Evolutionary conservation across 2,329 filamentous ascomycete genomes (phyloP), one percentile per base, ranked within the genome.

Genomic region (Hawksworthiomyces lignivorus): DNA sequence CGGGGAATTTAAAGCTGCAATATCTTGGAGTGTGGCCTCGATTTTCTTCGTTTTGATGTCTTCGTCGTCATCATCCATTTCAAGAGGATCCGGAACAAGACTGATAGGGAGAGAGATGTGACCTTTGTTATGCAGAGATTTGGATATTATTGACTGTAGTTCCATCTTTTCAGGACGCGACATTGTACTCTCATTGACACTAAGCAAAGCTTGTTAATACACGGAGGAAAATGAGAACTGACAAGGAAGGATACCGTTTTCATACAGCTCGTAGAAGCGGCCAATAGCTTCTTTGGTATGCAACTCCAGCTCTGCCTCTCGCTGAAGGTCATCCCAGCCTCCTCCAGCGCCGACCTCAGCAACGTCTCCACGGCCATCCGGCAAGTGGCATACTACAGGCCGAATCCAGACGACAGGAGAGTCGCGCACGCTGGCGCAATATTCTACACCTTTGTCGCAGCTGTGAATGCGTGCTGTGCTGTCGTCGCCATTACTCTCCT

Each of bases 281-380:
- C 55, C 49, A 2, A 54, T 49, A 5, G 55, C 51, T 1, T 48
- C 30, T 37, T 34, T 11, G n/a, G 71, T 61, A 19, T 75, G 57
- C 9, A 77, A 58, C 26, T 84, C 79, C 7, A 92, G 61, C 55
- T 85, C 82, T 19, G 79, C 75, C 18, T 73, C 72, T 35, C 80
- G 75, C 50, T 80, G 74, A 6, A 94, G 62, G 57, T 94, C 87
- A 3, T 82, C 83, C 11, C 79, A 78, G 1, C 88, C 88, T 6
- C 87, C 88, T 6, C 87, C 88, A 21, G 85, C 73, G 2, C 87
- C 88, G 7, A 81, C 55, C 57, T 96, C 90, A 3, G 69, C 70
- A 24, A 94, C 64, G 18, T 87, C 77, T 12, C 34, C 42, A 3
- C 62, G 60, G 7, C 83, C 84, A 39, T 74, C 62, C 1, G 65